Conservation (phyloP, 1,284 basidiomycete species). For the Entoloma clypeatum region DNA sequence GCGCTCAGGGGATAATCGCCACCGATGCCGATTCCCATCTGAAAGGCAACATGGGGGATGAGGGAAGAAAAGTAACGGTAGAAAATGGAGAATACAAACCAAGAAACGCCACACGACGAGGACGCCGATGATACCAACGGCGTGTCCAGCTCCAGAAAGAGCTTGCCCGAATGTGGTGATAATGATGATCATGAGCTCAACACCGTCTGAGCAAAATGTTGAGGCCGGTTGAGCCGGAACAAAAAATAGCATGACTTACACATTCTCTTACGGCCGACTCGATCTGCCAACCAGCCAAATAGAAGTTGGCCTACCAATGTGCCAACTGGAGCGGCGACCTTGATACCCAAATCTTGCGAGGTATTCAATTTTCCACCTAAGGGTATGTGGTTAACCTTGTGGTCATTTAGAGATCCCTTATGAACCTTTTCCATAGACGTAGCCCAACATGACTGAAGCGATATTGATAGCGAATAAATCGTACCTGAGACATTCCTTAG, state of each 20-base stretch:
- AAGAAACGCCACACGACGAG: constrained; percentile 68
- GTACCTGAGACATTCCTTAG: constrained; percentile 38
- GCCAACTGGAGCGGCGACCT: constrained; percentile 69
- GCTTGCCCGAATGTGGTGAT: constrained; percentile 61
- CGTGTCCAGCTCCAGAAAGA: constrained; percentile 53
- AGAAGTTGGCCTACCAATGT: constrained; percentile 64
- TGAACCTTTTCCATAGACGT: constrained; percentile 56
- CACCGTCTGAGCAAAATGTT: constrained; percentile 52
- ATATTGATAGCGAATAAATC: constrained; percentile 78
- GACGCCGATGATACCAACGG: constrained; percentile 67
- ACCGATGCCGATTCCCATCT: constrained; percentile 70
- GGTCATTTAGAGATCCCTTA: constrained; percentile 21
- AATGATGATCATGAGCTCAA: constrained; percentile 71
- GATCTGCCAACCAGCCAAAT: constrained; percentile 71
- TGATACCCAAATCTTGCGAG: constrained; percentile 72
- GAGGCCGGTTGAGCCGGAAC: neutral
- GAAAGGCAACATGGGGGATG: constrained; percentile 12
- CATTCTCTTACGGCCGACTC: constrained; percentile 69
- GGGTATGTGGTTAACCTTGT: constrained; percentile 6
- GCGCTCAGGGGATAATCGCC: constrained; percentile 70
- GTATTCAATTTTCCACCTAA: constrained; percentile 42
- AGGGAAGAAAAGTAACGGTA: constrained; percentile 6
- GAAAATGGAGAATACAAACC: constrained; percentile 36
- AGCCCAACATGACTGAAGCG: constrained; percentile 71
- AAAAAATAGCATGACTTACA: constrained; percentile 40